phyloP scores from a whole-genome alignment of 2,329 filamentous ascomycete genomes.

The Coniochaeta prunicola region DNA sequence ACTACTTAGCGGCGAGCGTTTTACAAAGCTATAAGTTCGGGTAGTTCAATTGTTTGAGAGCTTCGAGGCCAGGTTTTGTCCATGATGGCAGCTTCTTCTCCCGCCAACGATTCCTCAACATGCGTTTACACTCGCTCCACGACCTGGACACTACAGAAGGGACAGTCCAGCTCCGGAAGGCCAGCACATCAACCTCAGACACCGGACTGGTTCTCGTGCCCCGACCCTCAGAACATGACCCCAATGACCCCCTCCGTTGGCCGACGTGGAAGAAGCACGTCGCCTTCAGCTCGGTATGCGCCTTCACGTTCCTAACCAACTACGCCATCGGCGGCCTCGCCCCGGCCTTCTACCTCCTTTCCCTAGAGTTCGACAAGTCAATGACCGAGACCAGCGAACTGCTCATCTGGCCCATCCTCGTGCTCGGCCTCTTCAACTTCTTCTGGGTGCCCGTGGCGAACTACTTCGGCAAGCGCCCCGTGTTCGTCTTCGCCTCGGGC shows the following conservation, averaged over 20 bases:
- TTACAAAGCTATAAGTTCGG: background rate
- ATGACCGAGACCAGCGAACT: constrained; percentile 32
- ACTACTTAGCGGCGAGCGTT: background rate
- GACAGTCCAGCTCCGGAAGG: constrained; percentile 38
- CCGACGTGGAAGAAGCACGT: constrained; percentile 35
- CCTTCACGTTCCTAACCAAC: constrained; percentile 38
- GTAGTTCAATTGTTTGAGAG: background rate
- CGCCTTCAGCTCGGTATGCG: constrained; percentile 31
- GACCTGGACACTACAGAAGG: constrained; percentile 21
- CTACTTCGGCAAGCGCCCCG: constrained; percentile 36
- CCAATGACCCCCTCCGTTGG: constrained; percentile 41
- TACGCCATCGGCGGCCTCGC: constrained; percentile 35
- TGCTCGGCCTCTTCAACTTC: constrained; percentile 38
- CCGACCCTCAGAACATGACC: constrained; percentile 31
- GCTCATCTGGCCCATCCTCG: constrained; percentile 34
- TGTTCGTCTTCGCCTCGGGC: constrained; percentile 33
- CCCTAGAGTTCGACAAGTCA: constrained; percentile 32
- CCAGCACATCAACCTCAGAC: background rate
- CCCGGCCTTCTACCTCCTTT: constrained; percentile 35
- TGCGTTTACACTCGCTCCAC: constrained; percentile 15
- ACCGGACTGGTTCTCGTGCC: constrained; percentile 28
- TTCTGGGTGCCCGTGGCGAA: constrained; percentile 41
- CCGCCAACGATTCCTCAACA: background rate
- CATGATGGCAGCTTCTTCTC: background rate
- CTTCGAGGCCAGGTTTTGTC: background rate